These are phyloP conservation scores for Daldinia loculata DNA, from an alignment of 495 filamentous ascomycete species.

Conservation along the genomic window DNA sequence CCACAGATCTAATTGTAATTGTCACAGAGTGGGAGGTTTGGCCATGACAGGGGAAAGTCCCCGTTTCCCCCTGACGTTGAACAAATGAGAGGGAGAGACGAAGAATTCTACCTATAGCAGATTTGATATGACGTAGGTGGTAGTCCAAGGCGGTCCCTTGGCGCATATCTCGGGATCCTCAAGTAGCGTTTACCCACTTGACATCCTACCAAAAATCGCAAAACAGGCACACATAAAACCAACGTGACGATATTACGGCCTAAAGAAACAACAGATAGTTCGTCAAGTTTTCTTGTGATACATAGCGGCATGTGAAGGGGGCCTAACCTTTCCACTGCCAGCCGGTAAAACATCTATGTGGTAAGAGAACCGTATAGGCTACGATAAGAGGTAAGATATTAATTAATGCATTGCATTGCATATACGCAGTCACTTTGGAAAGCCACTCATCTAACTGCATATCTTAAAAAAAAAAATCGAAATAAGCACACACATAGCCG, in stretches of 20 bases:
- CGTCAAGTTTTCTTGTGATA: neutral
- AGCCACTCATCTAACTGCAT: neutral
- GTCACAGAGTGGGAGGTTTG: neutral
- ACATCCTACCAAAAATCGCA: neutral
- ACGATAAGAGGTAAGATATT: neutral
- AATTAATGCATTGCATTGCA: neutral
- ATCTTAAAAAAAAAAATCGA: too few relatives aligned
- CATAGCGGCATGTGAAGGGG: neutral
- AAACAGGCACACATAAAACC: constrained; percentile 3
- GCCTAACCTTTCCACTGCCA: neutral
- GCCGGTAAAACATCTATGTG: neutral
- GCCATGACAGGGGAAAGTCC: constrained; percentile 1
- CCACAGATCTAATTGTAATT: neutral
- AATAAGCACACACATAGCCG: neutral
- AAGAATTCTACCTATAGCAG: neutral
- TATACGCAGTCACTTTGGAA: neutral
- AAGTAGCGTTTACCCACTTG: constrained; percentile 30
- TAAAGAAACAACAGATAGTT: neutral
- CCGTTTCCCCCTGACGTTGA: neutral
- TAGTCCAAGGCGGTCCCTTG: neutral
- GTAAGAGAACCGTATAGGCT: neutral
- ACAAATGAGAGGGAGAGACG: constrained; percentile 2
- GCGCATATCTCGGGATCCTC: constrained; percentile 15
- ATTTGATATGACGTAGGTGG: constrained; percentile 35
- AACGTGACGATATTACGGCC: neutral